Evolutionary conservation across 164 flowering plant species (phyloP).

Genomic region (Litsea cubeba): DNA sequence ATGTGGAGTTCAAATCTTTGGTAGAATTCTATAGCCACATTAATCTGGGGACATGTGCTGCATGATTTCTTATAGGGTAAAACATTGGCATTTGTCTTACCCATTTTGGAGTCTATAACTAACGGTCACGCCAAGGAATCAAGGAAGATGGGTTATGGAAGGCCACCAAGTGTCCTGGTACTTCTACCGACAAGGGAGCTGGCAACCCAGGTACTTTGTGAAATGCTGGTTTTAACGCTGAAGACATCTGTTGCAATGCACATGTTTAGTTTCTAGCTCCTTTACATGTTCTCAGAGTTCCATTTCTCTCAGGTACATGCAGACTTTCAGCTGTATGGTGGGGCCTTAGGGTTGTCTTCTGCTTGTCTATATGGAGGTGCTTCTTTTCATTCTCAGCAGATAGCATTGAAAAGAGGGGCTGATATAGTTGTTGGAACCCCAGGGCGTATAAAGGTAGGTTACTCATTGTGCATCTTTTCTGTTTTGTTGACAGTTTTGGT

Average conservation of each 20-base stretch:
- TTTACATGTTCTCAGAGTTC: no score
- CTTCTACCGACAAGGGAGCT: slow-evolving; percentile 86
- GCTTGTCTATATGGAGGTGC: slow-evolving; percentile 87
- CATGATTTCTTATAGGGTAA: slow-evolving; percentile 47
- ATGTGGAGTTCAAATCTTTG: no score
- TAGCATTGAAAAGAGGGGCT: slow-evolving; percentile 71
- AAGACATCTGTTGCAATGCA: not conserved
- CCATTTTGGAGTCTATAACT: slow-evolving; percentile 73
- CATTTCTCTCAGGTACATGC: slow-evolving; percentile 48
- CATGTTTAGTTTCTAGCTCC: no score
- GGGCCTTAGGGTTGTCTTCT: slow-evolving; percentile 51
- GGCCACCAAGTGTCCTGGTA: slow-evolving; percentile 75
- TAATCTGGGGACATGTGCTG: not conserved
- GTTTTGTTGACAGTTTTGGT: not conserved
- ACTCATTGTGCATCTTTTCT: not conserved
- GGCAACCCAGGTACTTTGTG: slow-evolving; percentile 62
- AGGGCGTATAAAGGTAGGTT: slow-evolving; percentile 77
- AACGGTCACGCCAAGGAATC: slow-evolving; percentile 55
- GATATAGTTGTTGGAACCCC: slow-evolving; percentile 93
- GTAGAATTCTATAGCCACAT: not conserved
- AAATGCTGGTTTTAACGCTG: not conserved
- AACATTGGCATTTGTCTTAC: slow-evolving; percentile 87
- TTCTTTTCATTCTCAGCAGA: slow-evolving; percentile 51
- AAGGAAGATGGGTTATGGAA: slow-evolving; percentile 81
- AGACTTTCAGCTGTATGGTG: slow-evolving; percentile 84